A percentile compares a stretch with the other conserved stretches of the same genome.
phyloP scores from a whole-genome alignment of 768 basidiomycete genomes.

The Punctularia strigosozonata region DNA sequence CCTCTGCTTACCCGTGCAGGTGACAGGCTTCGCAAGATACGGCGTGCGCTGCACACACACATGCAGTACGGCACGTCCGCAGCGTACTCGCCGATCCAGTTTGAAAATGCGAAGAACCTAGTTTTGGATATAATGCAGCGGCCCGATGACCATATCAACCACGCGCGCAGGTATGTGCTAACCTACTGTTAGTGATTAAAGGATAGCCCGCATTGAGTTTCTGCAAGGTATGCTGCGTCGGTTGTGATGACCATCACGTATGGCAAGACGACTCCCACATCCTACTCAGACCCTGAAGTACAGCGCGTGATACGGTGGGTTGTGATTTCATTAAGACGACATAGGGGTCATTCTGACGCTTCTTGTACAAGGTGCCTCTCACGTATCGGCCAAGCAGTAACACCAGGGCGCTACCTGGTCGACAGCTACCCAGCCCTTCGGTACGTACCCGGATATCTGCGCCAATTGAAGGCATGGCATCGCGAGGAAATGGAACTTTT shows the following conservation, averaged over 20 bases:
- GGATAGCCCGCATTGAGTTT: not conserved
- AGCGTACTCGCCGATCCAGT: conserved; percentile 22
- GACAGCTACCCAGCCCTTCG: conserved; percentile 25
- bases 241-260: conserved; percentile 27
- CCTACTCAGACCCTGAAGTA: conserved; percentile 24
- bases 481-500: conserved; percentile 24
- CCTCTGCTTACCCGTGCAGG: conserved; percentile 15
- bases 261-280: conserved; percentile 25
- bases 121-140: conserved; percentile 23
- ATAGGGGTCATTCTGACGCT: no score
- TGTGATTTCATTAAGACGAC: no score
- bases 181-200: not conserved
- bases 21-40: conserved; percentile 18
- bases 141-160: conserved; percentile 20
- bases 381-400: conserved; percentile 24
- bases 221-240: conserved; percentile 24
- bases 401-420: conserved; percentile 23
- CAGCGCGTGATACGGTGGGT: no score
- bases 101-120: conserved; percentile 19
- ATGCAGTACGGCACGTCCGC: conserved; percentile 21
- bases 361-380: conserved; percentile 20
- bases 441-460: conserved; percentile 45
- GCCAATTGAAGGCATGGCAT: conserved; percentile 45
- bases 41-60: conserved; percentile 20
- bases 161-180: conserved; percentile 18